Base-by-base conservation (phyloP, 2,329 filamentous ascomycete species). In the Monilinia aucupariae region DNA sequence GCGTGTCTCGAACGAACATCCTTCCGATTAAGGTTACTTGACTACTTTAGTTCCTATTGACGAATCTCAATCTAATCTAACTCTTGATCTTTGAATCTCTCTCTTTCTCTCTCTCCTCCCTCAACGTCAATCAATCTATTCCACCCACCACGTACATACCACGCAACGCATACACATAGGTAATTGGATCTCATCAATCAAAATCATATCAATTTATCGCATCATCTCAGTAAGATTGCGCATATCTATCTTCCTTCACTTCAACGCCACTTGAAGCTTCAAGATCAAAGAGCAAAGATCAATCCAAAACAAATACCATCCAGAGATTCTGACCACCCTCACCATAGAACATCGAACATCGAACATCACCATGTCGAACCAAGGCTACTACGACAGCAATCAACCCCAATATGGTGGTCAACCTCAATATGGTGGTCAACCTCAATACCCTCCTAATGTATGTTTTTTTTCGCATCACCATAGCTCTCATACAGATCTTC, bases 341-440 rank as follows among this genome's bases (percentile, higher is more conserved):
- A 4, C 32, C 15, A 30, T n/a, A 63, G 41, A 50, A 63, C 30
- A 30, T 30, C 27, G 6, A n/a, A n/a, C n/a, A n/a, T n/a, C n/a
- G n/a, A n/a, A n/a, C n/a, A 37, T 45, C 62, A 64, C 37, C 34
- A 64, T 67, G 66, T 63, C 65, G 10, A 64, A 63, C 63, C 58
- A 71, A 69, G 65, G 63, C 72, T 78, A 77, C 67, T 78, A 78
- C 68, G 69, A 75, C 64, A 71, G 74, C 45, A 39, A 55, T 66
- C 68, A 74, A 65, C 67, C 76, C 60, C 71, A 71, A 47, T 65
- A 68, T 61, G 66, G 70, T 63, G 27, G 71, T 43, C 68, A 74
- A 65, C 67, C 76, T 59, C 71, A 71, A 47, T 65, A 68, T 61
- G 66, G 70, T 63, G 34, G 71, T 37, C 68, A 77, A 62, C 77